Evolutionary conservation across 2,329 filamentous ascomycete genomes (phyloP).

Genomic region (Stagonosporopsis chrysanthemi): DNA sequence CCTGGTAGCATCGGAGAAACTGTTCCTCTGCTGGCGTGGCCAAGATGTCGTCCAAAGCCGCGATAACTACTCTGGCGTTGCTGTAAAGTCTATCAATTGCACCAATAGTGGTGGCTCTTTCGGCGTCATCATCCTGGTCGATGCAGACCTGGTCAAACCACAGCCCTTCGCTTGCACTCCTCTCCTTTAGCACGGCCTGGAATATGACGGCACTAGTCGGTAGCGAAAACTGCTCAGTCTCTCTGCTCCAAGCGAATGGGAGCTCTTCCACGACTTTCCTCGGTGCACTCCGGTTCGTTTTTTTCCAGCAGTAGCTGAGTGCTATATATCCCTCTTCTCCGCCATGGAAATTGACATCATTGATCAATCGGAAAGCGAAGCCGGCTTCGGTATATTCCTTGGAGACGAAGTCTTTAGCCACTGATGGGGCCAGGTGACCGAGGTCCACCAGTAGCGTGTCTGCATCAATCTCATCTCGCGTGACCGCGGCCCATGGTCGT

Average conservation of each 20-base stretch:
- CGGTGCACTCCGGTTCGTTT: constrained; percentile 34
- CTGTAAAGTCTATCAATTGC: constrained; percentile 54
- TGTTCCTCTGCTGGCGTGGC: constrained; percentile 45
- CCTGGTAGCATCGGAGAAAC: constrained; percentile 50
- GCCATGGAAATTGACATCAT: constrained; percentile 39
- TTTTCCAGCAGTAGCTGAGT: constrained; percentile 54
- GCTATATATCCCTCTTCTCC: constrained; percentile 53
- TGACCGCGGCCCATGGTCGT: constrained; percentile 3
- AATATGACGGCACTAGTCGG: constrained; percentile 51
- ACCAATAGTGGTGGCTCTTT: constrained; percentile 51
- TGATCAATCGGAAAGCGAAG: constrained; percentile 51
- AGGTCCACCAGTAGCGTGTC: constrained; percentile 38
- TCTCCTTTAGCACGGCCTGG: constrained; percentile 52
- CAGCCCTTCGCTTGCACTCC: constrained; percentile 49
- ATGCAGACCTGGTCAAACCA: constrained; percentile 58
- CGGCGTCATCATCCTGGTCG: constrained; percentile 50
- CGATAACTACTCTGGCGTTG: constrained; percentile 51
- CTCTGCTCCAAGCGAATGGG: constrained; percentile 47
- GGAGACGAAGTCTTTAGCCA: constrained; percentile 42
- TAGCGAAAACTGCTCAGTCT: constrained; percentile 49
- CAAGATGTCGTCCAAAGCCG: constrained; percentile 53
- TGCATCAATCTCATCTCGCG: constrained; percentile 27
- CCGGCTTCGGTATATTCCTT: constrained; percentile 29
- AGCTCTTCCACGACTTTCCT: constrained; percentile 37
- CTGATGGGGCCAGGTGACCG: constrained; percentile 35